Conservation (phyloP, 306 rosid genomes). For the Prunus mongolica region DNA sequence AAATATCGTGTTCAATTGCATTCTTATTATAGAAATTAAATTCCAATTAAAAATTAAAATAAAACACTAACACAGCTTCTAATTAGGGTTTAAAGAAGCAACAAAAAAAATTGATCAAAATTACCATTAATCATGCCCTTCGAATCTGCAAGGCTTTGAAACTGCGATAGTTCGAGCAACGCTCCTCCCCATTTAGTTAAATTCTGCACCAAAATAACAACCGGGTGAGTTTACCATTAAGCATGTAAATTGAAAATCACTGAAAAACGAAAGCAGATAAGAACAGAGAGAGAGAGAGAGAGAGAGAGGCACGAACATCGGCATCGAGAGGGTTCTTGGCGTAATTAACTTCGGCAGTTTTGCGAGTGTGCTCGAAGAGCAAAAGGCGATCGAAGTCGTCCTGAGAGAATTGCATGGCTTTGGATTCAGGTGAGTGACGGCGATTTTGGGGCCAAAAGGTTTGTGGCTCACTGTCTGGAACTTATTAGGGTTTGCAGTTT, state of each 20-base stretch:
- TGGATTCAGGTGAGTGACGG: not conserved
- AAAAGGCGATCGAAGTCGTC: conserved; percentile 53
- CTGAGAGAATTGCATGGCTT: conserved; percentile 58
- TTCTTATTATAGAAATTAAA: not conserved
- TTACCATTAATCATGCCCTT: conserved; percentile 58
- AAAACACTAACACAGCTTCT: not conserved
- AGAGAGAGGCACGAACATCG: conserved; percentile 42
- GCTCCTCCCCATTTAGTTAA: conserved; percentile 76
- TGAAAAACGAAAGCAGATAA: not conserved
- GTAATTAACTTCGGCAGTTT: conserved; percentile 55
- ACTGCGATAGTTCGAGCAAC: conserved; percentile 67
- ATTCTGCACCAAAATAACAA: conserved; percentile 37
- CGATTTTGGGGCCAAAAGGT: not conserved
- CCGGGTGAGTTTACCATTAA: not conserved
- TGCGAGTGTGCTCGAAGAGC: conserved; percentile 51
- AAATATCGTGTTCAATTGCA: not conserved
- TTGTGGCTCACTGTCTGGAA: not conserved
- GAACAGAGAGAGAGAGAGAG: not conserved
- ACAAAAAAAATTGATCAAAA: not conserved
- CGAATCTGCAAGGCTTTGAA: conserved; percentile 45
- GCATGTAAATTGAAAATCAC: not conserved
- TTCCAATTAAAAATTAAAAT: conserved; percentile 1
- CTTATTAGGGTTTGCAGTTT: not conserved
- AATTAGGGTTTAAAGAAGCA: not conserved
- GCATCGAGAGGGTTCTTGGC: conserved; percentile 62